phyloP scores from a whole-genome alignment of 2,329 filamentous ascomycete species.

The Fusarium irregulare region DNA sequence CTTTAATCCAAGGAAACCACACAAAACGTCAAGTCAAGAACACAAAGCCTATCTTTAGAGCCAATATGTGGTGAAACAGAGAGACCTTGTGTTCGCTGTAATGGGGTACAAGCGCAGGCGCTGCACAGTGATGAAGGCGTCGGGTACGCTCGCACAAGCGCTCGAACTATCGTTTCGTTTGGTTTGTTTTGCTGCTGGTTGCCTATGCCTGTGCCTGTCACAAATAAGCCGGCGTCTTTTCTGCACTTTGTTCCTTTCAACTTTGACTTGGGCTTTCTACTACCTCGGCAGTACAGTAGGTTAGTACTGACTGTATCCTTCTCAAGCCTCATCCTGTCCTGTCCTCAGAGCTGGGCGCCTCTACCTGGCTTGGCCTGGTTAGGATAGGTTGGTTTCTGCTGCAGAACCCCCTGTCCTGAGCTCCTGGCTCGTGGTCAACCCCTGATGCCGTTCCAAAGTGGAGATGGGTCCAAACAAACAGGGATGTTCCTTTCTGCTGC shows the following conservation, averaged over 20 bases:
- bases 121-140: background rate
- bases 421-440: slow-evolving; percentile 12
- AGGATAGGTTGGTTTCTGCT: slow-evolving; percentile 29
- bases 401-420: slow-evolving; percentile 17
- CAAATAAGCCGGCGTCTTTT: slow-evolving; percentile 14
- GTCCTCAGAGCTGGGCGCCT: background rate
- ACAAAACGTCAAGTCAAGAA: slow-evolving; percentile 4
- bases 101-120: background rate
- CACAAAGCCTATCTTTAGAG: slow-evolving; percentile 32
- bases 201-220: slow-evolving; percentile 1
- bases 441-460: slow-evolving; percentile 22
- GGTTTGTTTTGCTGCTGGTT: background rate
- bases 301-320: background rate
- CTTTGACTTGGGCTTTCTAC: background rate
- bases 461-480: slow-evolving; percentile 12
- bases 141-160: background rate
- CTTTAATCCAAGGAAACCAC: background rate
- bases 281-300: background rate
- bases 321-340: background rate
- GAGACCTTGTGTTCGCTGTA: background rate
- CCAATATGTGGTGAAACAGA: slow-evolving; percentile 33
- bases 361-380: slow-evolving; percentile 20
- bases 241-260: slow-evolving; percentile 1
- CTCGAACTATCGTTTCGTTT: slow-evolving; percentile 7
- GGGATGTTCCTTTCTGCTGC: slow-evolving; percentile 17